phyloP scores from a whole-genome alignment of 2,329 filamentous ascomycete species.

The Penicillium capsulatum region DNA sequence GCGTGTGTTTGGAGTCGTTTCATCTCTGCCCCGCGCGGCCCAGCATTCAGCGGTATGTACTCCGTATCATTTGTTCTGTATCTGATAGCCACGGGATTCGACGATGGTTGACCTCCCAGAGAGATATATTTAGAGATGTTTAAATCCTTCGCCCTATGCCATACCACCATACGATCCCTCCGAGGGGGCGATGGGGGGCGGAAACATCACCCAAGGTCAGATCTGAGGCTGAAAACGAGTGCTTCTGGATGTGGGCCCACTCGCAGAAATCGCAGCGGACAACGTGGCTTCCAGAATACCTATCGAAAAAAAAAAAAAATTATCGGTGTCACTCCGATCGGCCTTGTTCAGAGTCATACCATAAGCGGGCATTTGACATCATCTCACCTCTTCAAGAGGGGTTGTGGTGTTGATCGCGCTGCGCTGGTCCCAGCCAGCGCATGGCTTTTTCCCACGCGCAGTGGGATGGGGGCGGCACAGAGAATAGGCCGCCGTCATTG shows the following conservation, averaged over 20 bases:
- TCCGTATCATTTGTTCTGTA: too few relatives aligned
- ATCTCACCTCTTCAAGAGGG: background rate
- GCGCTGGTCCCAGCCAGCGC: background rate
- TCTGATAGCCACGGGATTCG: too few relatives aligned
- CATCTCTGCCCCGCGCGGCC: too few relatives aligned
- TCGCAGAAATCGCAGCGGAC: slow-evolving; percentile 11
- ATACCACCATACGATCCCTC: background rate
- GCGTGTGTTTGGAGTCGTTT: too few relatives aligned
- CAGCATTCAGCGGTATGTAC: too few relatives aligned
- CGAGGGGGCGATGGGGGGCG: background rate
- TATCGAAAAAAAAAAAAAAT: too few relatives aligned
- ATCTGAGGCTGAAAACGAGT: slow-evolving; percentile 25
- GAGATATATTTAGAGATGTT: too few relatives aligned
- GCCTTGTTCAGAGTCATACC: slow-evolving; percentile 6
- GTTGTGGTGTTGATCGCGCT: background rate
- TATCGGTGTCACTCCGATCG: slow-evolving; percentile 3
- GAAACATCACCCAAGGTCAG: slow-evolving; percentile 1
- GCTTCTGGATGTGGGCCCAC: slow-evolving; percentile 4
- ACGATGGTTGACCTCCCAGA: too few relatives aligned
- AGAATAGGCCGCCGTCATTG: background rate
- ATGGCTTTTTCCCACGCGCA: background rate
- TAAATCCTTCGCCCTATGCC: background rate
- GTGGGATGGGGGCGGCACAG: too few relatives aligned
- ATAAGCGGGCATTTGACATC: background rate
- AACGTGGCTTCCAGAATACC: slow-evolving; percentile 31